Evolutionary conservation across 2,329 filamentous ascomycete genomes (phyloP), one percentile per base, ranked within the genome.

Genomic region (Pyrenophora teres): DNA sequence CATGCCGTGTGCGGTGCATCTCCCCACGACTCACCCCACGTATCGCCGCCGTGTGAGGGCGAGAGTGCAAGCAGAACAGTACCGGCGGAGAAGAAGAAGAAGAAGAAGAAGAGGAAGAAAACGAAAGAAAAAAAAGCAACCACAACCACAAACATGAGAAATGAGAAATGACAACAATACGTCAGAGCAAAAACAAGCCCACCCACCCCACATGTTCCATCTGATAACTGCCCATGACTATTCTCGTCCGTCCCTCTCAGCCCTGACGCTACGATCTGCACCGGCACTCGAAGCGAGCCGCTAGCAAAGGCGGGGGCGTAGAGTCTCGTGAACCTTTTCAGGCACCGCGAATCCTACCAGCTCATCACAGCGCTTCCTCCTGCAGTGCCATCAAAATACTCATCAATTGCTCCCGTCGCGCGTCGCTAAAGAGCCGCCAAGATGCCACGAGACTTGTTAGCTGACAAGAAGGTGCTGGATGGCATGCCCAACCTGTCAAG

Each of bases 391-490:
- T 38, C 21, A 16, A 32, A n/a, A 45, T 15, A 8, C 46, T 37
- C 16, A 35, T 46, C 31, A 15, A 43, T 37, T 21, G 21, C 39
- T 43, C 33, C 47, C 16, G 36, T 46, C 38, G 40, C 50, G 10
- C 27, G 27, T 13, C 49, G 32, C 38, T 37, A 46, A 42, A 50
- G 15, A 27, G 40, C 46, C 36, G 50, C 18, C 59, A 62, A 56
- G 43, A 79, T 79, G 76, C 77, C 77, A 40, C 72, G 75, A 56
- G 75, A 78, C 58, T 66, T 78, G 15, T 58, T 73, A 43, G 67
- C 73, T 37, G 72, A 74, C 44, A 64, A 64, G 37, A 63, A 62
- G n/a, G 67, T 71, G 38, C 59, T 75, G 31, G 64, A 67, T 38
- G 62, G 56, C 44, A 71, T 77, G 72, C 63, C 74, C 19, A 61